phyloP scores from a whole-genome alignment of 2,329 filamentous ascomycete genomes.

The Boeremia lycopersici region DNA sequence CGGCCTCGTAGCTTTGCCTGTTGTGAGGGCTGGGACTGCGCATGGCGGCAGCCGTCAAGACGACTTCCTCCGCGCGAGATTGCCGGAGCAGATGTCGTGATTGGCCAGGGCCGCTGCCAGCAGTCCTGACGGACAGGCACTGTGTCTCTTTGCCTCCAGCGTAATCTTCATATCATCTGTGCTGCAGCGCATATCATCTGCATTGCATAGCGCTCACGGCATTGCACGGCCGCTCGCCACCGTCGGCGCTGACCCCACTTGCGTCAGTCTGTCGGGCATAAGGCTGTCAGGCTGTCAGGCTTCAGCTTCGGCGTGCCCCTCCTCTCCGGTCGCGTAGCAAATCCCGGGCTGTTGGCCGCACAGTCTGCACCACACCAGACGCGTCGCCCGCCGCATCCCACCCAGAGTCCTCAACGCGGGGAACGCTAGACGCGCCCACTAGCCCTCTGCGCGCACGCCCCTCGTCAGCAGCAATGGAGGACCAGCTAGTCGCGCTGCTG shows the following conservation, averaged over 20 bases:
- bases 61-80: background rate
- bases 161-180: too few species aligned
- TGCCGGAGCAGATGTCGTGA: conserved; percentile 8
- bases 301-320: conserved; percentile 31
- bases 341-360: conserved; percentile 20
- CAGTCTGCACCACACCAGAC: conserved; percentile 30
- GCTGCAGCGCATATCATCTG: background rate
- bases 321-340: conserved; percentile 33
- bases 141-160: background rate
- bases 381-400: conserved; percentile 22
- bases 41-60: background rate
- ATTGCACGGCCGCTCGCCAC: conserved; percentile 1
- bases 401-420: conserved; percentile 20
- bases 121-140: conserved; percentile 1
- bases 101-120: conserved; percentile 2
- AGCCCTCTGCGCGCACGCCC: conserved; percentile 33
- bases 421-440: conserved; percentile 38
- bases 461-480: conserved; percentile 69
- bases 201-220: background rate
- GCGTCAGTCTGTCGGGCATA: conserved; percentile 7
- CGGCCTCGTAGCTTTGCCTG: too few species aligned
- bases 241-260: conserved; percentile 4
- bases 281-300: conserved; percentile 2
- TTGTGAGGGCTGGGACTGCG: background rate
- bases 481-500: conserved; percentile 87